Evolutionary conservation across 768 basidiomycete species (phyloP), one percentile per base, ranked within the genome.

Genomic region (Trametes cubensis): DNA sequence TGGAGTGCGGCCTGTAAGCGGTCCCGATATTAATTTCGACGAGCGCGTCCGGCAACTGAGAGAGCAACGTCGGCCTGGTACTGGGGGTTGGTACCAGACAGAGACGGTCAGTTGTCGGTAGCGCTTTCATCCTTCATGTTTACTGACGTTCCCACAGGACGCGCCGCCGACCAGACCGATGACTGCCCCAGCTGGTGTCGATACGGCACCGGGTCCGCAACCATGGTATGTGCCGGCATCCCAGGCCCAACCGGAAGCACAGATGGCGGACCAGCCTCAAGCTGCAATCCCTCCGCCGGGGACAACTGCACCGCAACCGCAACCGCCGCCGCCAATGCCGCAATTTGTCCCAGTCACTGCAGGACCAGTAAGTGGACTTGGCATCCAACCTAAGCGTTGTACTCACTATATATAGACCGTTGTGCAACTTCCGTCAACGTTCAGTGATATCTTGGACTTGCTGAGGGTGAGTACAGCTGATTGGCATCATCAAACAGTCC

Each of bases 361-460:
- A 28, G 80, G 80, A 47, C 85, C 84, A 44, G 86, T 87, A 64
- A 73, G 85, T 79, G 1, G 23, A 17, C 23, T 23, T 11, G n/a
- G 28, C 18, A 6, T 46, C 6, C 11, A 5, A 18, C 42, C 15
- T 55, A 46, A 4, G 10, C 38, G 28, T 42, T 7, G 38, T 41
- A 11, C 17, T 44, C 5, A 42, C 41, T 18, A 28, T 38, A 26
- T 39, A 23, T 63, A 89, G 88, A 82, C 85, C 26, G 75, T 84
- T 56, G 82, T 89, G 14, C 81, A 86, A 65, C 60, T 89, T 4
- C 88, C 88, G 2, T 76, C 87, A 1, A 67, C 69, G 28, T 89
- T 90, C 59, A 84, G 89, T 54, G 85, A 87, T 0, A 77, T 92
- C 58, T 81, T 93, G 80, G 80, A 83, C 46, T 81, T 92, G 60